These are phyloP conservation scores for Nannochloropsis salina DNA, from an alignment of 108 stramenopile genomes.

Conservation along the genomic window DNA sequence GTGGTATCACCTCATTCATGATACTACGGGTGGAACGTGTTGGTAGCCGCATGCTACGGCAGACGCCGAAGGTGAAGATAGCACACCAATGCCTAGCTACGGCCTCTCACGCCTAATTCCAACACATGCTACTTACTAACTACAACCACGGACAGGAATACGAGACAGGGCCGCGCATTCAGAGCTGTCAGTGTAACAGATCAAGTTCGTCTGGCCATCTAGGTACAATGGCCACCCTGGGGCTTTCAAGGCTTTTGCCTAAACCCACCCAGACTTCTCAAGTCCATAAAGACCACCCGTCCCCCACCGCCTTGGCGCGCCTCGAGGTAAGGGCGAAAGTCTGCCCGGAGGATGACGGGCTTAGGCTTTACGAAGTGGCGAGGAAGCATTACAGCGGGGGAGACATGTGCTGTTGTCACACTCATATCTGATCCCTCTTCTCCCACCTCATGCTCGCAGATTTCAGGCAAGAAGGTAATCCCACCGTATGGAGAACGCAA, in stretches of 20 bases:
- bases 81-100: no score
- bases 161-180: no score
- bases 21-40: no score
- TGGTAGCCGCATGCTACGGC: no score
- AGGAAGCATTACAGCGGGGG: no score
- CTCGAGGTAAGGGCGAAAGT: not conserved
- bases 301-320: conserved; percentile 2
- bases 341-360: not conserved
- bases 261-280: not conserved
- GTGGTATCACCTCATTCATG: no score
- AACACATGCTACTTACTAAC: no score
- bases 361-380: not conserved
- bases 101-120: no score
- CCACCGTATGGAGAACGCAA: conserved; percentile 53
- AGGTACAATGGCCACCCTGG: not conserved
- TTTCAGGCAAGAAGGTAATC: not conserved
- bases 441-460: not conserved
- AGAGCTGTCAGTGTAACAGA: no score
- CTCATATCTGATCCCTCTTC: not conserved
- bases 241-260: not conserved
- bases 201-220: no score
- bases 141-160: no score
- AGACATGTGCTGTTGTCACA: not conserved
- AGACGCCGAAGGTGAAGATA: no score
- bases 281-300: conserved; percentile 2